Base-by-base conservation (phyloP, 352 stramenopile genomes). In the Thalassiosira oceanica region DNA sequence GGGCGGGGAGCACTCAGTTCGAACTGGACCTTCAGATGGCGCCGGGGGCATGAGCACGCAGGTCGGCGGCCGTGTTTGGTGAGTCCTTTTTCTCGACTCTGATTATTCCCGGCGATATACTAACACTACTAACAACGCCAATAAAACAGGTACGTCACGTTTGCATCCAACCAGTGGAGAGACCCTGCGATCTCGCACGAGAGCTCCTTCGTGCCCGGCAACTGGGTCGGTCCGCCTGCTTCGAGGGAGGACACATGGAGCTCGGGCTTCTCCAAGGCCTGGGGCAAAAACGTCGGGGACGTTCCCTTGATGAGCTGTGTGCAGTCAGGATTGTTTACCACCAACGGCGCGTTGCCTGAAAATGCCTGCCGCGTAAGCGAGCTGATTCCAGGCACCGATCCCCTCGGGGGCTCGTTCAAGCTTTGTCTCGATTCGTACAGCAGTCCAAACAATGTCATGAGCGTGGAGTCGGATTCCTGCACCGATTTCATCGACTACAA, bases 281-380 rank as follows among this genome's bases (percentile, higher is more conserved):
- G 95, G 95, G 95, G 95, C 0, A 95, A 94, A 42, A 97, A 98
- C 57, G 93, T 98, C 1, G 95, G 95, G 0, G 88, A 94, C 27
- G 84, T 97, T 35, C 70, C 70, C 3, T 48, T 80, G 6, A 86
- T 95, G 5, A 70, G 37, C 15, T 95, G 90, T 70, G 36, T 80
- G 44, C 43, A 75, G 52, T 66, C 41, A 1, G 71, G 71, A 7
- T 39, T 89, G 26, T 75, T 66, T 36, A 80, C 78, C 1, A 88
- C 80, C 29, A 89, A 86, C 56, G 80, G 82, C 52, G 74, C 55
- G n/a, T 56, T 89, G 7, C 78, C 78, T 21, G 61, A 74, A n/a
- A 50, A 75, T 52, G 70, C 64, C n/a, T 93, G 86, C 58, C 63
- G 69, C 2, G 73, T 91, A 13, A 78, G 39, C 29, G 80, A 93